These are phyloP conservation scores for Penicillium egyptiacum DNA, from an alignment of 495 filamentous ascomycete species.

Conservation along the genomic window DNA sequence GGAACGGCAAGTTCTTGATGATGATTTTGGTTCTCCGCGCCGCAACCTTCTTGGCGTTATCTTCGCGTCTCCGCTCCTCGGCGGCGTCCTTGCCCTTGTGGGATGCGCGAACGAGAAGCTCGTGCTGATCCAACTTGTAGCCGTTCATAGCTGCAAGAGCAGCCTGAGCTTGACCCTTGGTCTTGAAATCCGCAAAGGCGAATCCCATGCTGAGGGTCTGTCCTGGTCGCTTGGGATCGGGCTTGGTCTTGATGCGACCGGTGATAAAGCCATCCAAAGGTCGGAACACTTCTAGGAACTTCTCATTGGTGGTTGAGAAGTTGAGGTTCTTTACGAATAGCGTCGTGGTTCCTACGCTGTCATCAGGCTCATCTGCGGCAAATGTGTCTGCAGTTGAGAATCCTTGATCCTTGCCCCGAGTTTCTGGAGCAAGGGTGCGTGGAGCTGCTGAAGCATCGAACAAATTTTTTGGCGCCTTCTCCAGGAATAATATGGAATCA, in stretches of 20 bases:
- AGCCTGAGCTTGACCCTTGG: conserved; percentile 71
- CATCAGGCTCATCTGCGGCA: conserved; percentile 53
- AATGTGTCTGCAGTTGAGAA: conserved; percentile 58
- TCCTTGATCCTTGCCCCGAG: conserved; percentile 45
- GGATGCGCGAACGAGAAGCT: conserved; percentile 76
- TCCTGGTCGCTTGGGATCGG: conserved; percentile 78
- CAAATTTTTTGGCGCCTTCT: conserved; percentile 85
- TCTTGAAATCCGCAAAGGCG: conserved; percentile 87
- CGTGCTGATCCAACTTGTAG: conserved; percentile 79
- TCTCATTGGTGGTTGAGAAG: conserved; percentile 79
- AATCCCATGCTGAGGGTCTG: conserved; percentile 93
- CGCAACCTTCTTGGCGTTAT: conserved; percentile 72
- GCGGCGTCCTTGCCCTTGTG: conserved; percentile 84
- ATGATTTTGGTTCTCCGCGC: conserved; percentile 84
- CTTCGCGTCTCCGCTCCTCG: conserved; percentile 77
- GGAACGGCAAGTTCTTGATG: conserved; percentile 98
- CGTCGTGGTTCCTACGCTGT: conserved; percentile 64
- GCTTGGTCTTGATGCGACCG: conserved; percentile 82
- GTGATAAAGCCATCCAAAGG: conserved; percentile 83
- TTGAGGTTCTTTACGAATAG: conserved; percentile 91
- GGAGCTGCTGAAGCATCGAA: conserved; percentile 52
- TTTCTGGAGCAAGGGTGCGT: conserved; percentile 29
- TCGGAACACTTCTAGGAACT: conserved; percentile 70
- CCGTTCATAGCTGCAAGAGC: conserved; percentile 85
- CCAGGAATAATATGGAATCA: conserved; percentile 86